A percentile compares a stretch with the other conserved stretches of the same genome.
Conservation (phyloP, 192 early-diverging fungal genomes). For the Coemansia sp. region DNA sequence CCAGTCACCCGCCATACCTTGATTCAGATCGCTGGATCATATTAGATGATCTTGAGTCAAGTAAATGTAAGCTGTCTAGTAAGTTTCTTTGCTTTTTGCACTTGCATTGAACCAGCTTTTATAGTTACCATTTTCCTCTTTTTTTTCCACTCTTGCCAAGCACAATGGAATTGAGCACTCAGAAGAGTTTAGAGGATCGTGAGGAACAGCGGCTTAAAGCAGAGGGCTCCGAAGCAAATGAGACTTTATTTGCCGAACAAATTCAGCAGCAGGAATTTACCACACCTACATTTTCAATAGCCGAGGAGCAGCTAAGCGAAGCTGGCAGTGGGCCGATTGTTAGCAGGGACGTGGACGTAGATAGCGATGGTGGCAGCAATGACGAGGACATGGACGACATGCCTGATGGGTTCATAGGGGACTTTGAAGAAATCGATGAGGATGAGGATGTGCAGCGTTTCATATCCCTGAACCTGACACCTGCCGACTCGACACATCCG, state of each 20-base stretch:
- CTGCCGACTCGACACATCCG: slow-evolving; percentile 21
- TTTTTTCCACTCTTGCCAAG: background rate
- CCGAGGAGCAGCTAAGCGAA: background rate
- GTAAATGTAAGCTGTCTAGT: background rate
- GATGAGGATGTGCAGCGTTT: slow-evolving; percentile 48
- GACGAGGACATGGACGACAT: slow-evolving; percentile 18
- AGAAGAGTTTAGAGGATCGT: background rate
- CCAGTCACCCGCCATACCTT: background rate
- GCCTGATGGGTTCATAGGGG: slow-evolving; percentile 27
- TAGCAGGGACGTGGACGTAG: slow-evolving; percentile 3
- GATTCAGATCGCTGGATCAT: background rate
- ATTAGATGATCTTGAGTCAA: background rate
- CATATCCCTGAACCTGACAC: slow-evolving; percentile 47
- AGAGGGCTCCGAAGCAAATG: background rate
- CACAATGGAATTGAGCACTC: background rate
- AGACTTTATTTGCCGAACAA: background rate
- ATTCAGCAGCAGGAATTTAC: background rate
- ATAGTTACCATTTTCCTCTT: background rate
- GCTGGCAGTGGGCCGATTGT: background rate
- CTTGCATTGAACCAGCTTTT: background rate
- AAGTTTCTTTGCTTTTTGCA: background rate
- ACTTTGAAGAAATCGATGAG: slow-evolving; percentile 50
- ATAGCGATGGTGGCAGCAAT: background rate
- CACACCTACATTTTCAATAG: background rate
- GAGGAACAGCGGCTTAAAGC: background rate